Conservation (phyloP, 352 stramenopile genomes). For the Pythium sukuiense region DNA sequence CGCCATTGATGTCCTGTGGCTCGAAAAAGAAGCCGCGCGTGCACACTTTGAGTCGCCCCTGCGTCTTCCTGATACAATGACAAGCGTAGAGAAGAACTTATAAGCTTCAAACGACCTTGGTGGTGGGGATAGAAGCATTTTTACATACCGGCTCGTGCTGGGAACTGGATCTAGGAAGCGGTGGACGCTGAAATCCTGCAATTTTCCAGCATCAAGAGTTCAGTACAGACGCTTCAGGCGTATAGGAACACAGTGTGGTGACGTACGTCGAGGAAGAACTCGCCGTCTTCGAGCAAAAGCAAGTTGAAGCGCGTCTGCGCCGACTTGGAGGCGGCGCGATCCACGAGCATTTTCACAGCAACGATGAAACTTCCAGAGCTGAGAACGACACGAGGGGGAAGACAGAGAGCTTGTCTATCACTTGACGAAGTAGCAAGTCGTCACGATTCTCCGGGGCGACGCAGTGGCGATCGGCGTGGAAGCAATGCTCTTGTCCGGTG, state of each 20-base stretch:
- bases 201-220: not conserved
- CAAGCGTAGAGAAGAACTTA: not conserved
- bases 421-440: not conserved
- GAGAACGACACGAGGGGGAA: constrained; percentile 4
- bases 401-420: not conserved
- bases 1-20: constrained; percentile 77
- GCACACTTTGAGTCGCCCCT: constrained; percentile 85
- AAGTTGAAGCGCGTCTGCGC: constrained; percentile 90
- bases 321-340: constrained; percentile 32
- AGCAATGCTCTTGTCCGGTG: not conserved
- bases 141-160: constrained; percentile 46
- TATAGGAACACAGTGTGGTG: not conserved
- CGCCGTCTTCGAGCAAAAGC: constrained; percentile 92
- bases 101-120: not conserved
- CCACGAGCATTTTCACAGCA: constrained; percentile 16
- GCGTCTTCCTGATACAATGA: constrained; percentile 53
- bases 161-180: constrained; percentile 65
- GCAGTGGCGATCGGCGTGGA: not conserved
- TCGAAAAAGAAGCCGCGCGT: constrained; percentile 92
- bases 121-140: not conserved
- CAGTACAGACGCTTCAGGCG: not conserved
- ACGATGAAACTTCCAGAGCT: not conserved
- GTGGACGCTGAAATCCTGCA: constrained; percentile 85
- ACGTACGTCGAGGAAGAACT: constrained; percentile 93
- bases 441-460: not conserved